Evolutionary conservation across 2,329 filamentous ascomycete genomes (phyloP).

Genomic region (Alternaria sp.): DNA sequence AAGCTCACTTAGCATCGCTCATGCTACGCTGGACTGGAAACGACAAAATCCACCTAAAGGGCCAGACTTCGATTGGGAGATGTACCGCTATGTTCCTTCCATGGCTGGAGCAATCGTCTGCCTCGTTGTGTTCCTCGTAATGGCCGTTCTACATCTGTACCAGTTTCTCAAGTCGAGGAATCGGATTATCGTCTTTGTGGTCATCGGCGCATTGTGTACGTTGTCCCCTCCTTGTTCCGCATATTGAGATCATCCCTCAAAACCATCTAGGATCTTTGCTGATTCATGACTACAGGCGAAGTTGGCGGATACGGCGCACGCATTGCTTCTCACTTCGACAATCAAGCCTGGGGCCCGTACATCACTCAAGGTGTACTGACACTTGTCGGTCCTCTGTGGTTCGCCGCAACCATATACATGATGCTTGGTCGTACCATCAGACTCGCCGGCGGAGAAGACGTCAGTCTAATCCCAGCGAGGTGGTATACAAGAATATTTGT

Average conservation of each 20-base stretch:
- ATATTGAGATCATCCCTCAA: no score
- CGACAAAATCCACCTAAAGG: conserved; percentile 26
- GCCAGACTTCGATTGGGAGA: conserved; percentile 37
- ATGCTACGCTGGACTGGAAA: conserved; percentile 15
- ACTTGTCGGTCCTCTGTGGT: conserved; percentile 54
- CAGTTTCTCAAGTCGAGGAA: conserved; percentile 26
- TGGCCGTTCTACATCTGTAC: conserved; percentile 28
- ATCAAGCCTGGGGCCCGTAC: conserved; percentile 48
- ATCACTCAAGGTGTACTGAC: conserved; percentile 51
- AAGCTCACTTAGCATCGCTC: not conserved
- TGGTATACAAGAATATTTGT: conserved; percentile 42
- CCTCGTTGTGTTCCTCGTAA: conserved; percentile 29
- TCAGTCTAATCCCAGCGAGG: conserved; percentile 33
- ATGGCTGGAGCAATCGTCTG: conserved; percentile 32
- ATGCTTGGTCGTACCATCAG: conserved; percentile 51
- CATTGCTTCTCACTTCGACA: conserved; percentile 46
- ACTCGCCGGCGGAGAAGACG: conserved; percentile 30
- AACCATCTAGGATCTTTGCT: not conserved
- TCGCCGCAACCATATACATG: conserved; percentile 57
- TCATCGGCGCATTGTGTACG: conserved; percentile 38
- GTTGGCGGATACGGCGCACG: conserved; percentile 51
- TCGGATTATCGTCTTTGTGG: conserved; percentile 30
- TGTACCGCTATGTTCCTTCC: conserved; percentile 43
- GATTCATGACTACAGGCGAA: conserved; percentile 39
- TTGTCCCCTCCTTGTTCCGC: not conserved